phyloP scores from a whole-genome alignment of 345 rosid species.

The Mangifera indica region DNA sequence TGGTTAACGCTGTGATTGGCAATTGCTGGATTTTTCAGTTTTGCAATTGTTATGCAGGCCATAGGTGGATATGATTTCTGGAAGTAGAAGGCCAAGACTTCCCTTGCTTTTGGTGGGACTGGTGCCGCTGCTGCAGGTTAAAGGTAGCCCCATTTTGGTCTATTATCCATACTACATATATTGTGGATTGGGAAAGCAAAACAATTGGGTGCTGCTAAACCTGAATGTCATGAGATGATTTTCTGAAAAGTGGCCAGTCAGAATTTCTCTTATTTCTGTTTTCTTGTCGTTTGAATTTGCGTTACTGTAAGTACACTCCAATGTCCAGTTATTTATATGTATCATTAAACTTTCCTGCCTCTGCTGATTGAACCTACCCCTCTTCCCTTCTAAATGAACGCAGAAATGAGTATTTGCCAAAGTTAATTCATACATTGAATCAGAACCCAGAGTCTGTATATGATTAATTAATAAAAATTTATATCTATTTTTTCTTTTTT shows the following conservation, averaged over 20 bases:
- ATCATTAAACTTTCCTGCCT: conserved; percentile 8
- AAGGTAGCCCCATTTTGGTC: conserved; percentile 18
- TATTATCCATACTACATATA: conserved; percentile 14
- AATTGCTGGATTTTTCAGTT: conserved; percentile 5
- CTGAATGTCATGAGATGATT: conserved; percentile 9
- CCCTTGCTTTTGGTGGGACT: conserved; percentile 12
- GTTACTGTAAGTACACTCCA: conserved; percentile 15
- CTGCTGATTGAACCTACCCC: neutral
- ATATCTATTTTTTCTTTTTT: too few species aligned
- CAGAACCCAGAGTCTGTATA: too few species aligned
- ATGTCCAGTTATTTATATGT: conserved; percentile 16
- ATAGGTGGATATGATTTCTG: conserved; percentile 11
- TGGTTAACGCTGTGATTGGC: neutral
- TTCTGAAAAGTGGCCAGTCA: conserved; percentile 5
- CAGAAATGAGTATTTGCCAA: neutral
- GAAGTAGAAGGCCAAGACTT: conserved; percentile 10
- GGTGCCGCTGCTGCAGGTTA: conserved; percentile 14
- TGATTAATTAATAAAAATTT: too few species aligned
- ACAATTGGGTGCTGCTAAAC: conserved; percentile 7
- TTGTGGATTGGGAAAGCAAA: conserved; percentile 15
- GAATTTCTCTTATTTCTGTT: conserved; percentile 16
- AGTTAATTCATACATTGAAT: neutral
- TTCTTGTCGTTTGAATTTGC: conserved; percentile 7
- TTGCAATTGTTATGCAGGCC: conserved; percentile 20
- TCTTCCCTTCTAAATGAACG: neutral